These are phyloP conservation scores for Herpetomonas samuelpessoai DNA, from an alignment of 208 protist genomes.

Conservation along the genomic window DNA sequence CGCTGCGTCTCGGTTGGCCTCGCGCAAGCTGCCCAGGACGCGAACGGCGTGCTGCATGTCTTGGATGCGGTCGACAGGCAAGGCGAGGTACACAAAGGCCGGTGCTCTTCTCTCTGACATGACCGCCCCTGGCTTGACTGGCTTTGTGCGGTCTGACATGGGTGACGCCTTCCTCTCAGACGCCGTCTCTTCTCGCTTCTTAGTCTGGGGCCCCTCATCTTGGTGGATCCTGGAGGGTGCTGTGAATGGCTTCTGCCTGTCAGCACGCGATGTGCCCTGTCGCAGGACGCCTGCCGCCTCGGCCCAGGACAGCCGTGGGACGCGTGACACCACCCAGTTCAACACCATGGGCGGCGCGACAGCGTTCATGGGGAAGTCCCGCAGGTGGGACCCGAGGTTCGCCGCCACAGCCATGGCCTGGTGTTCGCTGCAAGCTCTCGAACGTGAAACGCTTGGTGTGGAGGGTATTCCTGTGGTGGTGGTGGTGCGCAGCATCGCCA, in stretches of 20 bases:
- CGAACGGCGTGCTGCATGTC: constrained; percentile 6
- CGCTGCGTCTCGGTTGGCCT: background rate
- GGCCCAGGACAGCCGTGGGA: constrained; percentile 17
- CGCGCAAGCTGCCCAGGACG: constrained; percentile 9
- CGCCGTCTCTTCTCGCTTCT: too few relatives aligned
- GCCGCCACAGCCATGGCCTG: constrained; percentile 8
- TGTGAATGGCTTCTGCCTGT: background rate
- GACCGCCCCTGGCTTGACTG: background rate
- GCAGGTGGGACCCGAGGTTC: constrained; percentile 16
- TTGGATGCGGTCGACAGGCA: constrained; percentile 11
- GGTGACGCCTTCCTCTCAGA: too few relatives aligned
- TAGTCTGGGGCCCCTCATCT: too few relatives aligned
- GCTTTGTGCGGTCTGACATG: too few relatives aligned
- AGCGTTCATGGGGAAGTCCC: constrained; percentile 12
- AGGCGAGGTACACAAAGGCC: constrained; percentile 16
- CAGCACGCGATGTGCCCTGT: constrained; percentile 1
- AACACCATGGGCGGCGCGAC: constrained; percentile 42
- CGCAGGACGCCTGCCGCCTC: constrained; percentile 20
- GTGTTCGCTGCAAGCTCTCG: background rate
- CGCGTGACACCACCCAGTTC: constrained; percentile 33
- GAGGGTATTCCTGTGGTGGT: background rate
- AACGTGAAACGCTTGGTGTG: background rate
- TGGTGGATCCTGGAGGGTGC: too few relatives aligned
- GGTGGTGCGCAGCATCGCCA: background rate
- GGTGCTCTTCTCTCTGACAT: background rate